Conservation (phyloP, 495 filamentous ascomycete genomes). For the Podospora pseudoanserina region DNA sequence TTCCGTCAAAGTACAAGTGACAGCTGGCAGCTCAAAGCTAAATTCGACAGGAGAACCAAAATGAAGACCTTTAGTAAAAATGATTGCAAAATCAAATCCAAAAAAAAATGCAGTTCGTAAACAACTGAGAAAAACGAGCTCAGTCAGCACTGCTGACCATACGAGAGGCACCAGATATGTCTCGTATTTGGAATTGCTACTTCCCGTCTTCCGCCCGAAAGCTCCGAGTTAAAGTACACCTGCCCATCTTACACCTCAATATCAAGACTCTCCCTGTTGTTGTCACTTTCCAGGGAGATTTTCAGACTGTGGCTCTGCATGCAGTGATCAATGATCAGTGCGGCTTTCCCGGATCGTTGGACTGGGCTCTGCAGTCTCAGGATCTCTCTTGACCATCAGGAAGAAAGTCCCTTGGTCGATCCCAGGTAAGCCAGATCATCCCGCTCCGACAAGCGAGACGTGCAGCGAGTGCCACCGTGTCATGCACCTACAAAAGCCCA, state of each 20-base stretch:
- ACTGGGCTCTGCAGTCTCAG: slow-evolving; percentile 1
- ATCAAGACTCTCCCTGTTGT: neutral
- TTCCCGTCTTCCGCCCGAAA: neutral
- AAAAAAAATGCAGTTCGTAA: too few relatives aligned
- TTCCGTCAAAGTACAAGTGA: neutral
- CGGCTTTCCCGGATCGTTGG: slow-evolving; percentile 5
- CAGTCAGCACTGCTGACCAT: neutral
- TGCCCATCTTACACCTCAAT: neutral
- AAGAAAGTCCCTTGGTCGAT: slow-evolving; percentile 1
- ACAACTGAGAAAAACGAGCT: neutral
- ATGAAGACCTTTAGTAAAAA: neutral
- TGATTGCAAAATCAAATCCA: neutral
- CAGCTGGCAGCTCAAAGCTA: neutral
- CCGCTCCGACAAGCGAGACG: neutral
- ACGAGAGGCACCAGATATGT: neutral
- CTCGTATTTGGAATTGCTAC: neutral
- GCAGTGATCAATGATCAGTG: neutral
- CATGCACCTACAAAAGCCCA: neutral
- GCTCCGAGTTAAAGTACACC: neutral
- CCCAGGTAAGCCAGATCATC: slow-evolving; percentile 1
- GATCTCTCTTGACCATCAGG: neutral
- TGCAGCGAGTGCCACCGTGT: slow-evolving; percentile 9
- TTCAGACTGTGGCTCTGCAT: neutral
- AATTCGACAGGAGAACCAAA: neutral
- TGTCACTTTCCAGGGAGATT: neutral